Evolutionary conservation across 345 rosid species (phyloP), one percentile per base, ranked within the genome.

Genomic region (Citrus cavaleriei): DNA sequence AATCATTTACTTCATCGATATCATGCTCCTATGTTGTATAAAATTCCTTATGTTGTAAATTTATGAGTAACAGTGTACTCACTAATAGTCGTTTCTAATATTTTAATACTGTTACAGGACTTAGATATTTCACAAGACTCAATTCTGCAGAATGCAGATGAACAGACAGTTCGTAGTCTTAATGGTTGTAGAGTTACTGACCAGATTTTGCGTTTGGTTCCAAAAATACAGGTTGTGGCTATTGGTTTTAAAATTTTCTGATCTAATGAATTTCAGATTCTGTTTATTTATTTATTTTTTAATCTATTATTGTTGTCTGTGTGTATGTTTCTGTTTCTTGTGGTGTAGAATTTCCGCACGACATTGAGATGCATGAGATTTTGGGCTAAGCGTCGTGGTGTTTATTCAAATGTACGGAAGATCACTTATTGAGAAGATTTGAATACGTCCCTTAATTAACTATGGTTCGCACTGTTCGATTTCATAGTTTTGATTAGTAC

Each of bases 101-200:
- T 58, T 32, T 70, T 38, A 59, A 54, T 76, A 78, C 34, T 85
- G 83, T n/a, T 61, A 58, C 91, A 96, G 99, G 97, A 96, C 88
- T 83, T 96, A 59, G 99, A 94, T 78, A 76, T 96, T 82, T 94
- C 97, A 24, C 97, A 94, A 82, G 99, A 93, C 79, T 90, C 97
- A 38, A 91, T 94, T 73, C 84, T 96, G 78, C 98, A 94, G 79
- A 94, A 90, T 84, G 86, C 94, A 22, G 99, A 96, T 86, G 98
- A 94, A 49, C 97, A 93, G 88, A 93, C 98, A 73, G 98, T 96
- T 82, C 97, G 95, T 75, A 96, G 99, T 84, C 98, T 96, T 77
- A 96, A 96, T 73, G 99, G 99, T 63, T 96, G 99, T 86, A 89
- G 99, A 88, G 98, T 96, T 57, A 96, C 99, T 81, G 99, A 96